phyloP scores from a whole-genome alignment of 75 land plant species.

The Isoetes taiwanensis region DNA sequence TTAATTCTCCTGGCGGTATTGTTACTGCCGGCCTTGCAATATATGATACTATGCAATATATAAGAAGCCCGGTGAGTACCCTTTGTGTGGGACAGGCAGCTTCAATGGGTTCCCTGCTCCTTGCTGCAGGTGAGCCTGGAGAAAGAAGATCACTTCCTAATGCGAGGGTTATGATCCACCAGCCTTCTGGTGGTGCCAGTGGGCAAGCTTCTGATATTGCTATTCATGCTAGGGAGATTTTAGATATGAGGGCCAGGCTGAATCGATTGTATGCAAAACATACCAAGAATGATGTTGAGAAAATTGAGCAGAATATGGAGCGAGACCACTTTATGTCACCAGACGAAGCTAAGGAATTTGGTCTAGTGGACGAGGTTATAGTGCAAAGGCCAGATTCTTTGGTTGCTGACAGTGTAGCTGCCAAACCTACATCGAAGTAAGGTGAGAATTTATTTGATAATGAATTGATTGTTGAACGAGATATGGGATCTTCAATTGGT shows the following conservation, averaged over 20 bases:
- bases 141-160: conserved; percentile 74
- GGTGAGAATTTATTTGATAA: no score
- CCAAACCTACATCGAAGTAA: no score
- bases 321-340: conserved; percentile 89
- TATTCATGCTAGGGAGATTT: conserved; percentile 80
- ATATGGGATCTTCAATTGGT: no score
- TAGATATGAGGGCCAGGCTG: conserved; percentile 54
- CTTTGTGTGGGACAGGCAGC: conserved; percentile 94
- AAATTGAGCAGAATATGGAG: conserved; percentile 66
- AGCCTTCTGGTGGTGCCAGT: conserved; percentile 84
- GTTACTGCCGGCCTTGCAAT: conserved; percentile 89
- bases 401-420: conserved; percentile 55
- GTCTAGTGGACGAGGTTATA: conserved; percentile 78
- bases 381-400: conserved; percentile 57
- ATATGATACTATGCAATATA: conserved; percentile 93
- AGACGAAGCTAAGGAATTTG: conserved; percentile 79
- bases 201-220: conserved; percentile 81
- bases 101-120: conserved; percentile 82
- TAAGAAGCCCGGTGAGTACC: conserved; percentile 69
- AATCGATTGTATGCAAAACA: conserved; percentile 59
- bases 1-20: conserved; percentile 89
- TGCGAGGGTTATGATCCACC: conserved; percentile 85
- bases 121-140: conserved; percentile 68
- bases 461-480: no score
- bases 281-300: conserved; percentile 50